Evolutionary conservation across 495 filamentous ascomycete species (phyloP).

Genomic region (Delitschia confertaspora): DNA sequence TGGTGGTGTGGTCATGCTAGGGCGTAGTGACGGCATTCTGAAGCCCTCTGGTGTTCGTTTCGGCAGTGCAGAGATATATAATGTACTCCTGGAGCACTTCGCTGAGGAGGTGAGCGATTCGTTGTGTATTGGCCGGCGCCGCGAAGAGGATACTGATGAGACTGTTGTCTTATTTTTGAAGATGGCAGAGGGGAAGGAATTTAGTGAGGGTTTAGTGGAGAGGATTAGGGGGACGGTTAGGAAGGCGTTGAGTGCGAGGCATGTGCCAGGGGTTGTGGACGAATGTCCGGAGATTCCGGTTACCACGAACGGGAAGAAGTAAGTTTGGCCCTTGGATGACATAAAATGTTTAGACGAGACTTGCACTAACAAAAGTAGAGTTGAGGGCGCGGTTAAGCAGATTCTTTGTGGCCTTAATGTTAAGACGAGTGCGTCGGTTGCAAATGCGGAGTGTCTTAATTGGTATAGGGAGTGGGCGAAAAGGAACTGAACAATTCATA

Average conservation of each 20-base stretch:
- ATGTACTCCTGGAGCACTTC: constrained; percentile 74
- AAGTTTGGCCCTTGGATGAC: constrained; percentile 23
- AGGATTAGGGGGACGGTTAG: constrained; percentile 56
- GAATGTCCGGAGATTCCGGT: constrained; percentile 74
- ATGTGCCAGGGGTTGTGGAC: constrained; percentile 76
- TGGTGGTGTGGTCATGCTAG: constrained; percentile 75
- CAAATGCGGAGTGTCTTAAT: constrained; percentile 71
- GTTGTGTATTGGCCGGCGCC: constrained; percentile 69
- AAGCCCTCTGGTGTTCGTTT: constrained; percentile 74
- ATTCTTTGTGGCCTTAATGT: constrained; percentile 81
- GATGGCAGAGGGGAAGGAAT: constrained; percentile 48
- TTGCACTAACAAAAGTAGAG: constrained; percentile 36
- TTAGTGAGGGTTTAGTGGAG: constrained; percentile 44
- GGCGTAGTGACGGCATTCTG: constrained; percentile 66
- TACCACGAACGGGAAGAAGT: constrained; percentile 89
- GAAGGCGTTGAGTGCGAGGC: constrained; percentile 70
- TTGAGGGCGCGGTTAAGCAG: constrained; percentile 88
- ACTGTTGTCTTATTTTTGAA: constrained; percentile 79
- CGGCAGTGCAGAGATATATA: constrained; percentile 82
- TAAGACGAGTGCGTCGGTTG: constrained; percentile 77
- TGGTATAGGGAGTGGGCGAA: constrained; percentile 69
- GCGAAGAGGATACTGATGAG: constrained; percentile 69
- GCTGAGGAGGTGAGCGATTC: constrained; percentile 69
- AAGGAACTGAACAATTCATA: constrained; percentile 16
- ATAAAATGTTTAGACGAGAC: not conserved